Evolutionary conservation across 768 basidiomycete species (phyloP), one percentile per base, ranked within the genome.

Genomic region (Mycena floridula): DNA sequence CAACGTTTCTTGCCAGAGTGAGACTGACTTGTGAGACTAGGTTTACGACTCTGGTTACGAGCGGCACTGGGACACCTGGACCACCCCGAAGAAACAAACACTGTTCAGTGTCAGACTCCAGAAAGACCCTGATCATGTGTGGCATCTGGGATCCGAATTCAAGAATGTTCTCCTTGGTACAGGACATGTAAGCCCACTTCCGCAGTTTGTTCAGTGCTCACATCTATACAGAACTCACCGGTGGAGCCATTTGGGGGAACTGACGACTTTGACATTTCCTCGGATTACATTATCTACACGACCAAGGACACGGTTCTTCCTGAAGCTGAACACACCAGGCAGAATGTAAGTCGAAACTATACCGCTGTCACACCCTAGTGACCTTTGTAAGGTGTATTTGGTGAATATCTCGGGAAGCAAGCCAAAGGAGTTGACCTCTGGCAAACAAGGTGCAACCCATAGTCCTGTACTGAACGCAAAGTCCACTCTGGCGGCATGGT

Each of bases 161-260:
- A 58, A 64, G 44, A 82, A 83, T 48, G 72, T 82, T 26, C 63
- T 90, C 46, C 69, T 74, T 44, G 85, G 77, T 25, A 87, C 87
- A 3, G 65, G 72, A 12, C 81, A 89, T 64, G 90, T 90, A 62
- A 45, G 81, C 58, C 36, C 44, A 26, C 22, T 32, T 44, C 23
- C 24, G 12, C 42, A 35, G 48, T n/a, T 43, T 23, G 21, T 25
- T 23, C 21, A 43, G 18, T 26, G 13, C 28, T 38, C 30, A 37
- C 35, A n/a, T 45, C n/a, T 11, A 24, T 37, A 23, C 41, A 89
- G 87, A 71, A 76, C 57, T 62, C 72, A 16, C 90, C 89, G 15
- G 85, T 92, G 36, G 85, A 89, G 55, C 88, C 91, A 6, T 91
- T 93, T 52, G 91, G 90, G n/a, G 86, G 81, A 36, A 74, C 77